Evolutionary conservation across 2,329 filamentous ascomycete species (phyloP), one percentile per base, ranked within the genome.

Genomic region (Sclerotinia nivalis): DNA sequence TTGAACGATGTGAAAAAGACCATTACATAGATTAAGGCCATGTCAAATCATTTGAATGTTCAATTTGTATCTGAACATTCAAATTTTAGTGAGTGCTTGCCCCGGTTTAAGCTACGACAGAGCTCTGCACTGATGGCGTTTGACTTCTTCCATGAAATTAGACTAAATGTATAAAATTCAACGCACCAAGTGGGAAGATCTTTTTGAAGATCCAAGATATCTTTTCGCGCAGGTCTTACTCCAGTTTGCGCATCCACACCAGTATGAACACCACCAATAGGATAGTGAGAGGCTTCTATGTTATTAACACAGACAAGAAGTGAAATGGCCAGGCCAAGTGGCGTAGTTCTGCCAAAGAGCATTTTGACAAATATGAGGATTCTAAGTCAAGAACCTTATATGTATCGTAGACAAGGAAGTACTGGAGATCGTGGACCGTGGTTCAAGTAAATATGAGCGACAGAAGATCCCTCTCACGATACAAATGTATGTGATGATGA

Each of bases 121-220:
- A n/a, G 28, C 31, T 37, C 31, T 62, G 45, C 20, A 34, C 45
- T 50, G 20, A 2, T 50, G 3, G 22, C 1, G 4, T 37, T 50
- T n/a, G 43, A n/a, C 20, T 31, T 20, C 9, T 34, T 52, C 5
- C 3, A 52, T 62, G 13, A 25, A 37, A 34, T n/a, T n/a, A 22
- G 15, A 4, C 28, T 34, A 50, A 22, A 50, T 50, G 8, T 64
- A 37, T 34, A 37, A 49, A 37, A 12, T 20, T 22, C 37, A 45
- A 56, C 50, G 25, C 50, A 72, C 65, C 62, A 73, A 52, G 59
- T 37, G 31, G 68, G 52, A 18, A 47, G 25, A 60, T 72, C 65
- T 12, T 71, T 68, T 50, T 71, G 68, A 28, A 73, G 60, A 22
- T 71, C 70, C 22, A 65, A 28, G 25, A 73, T 73, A 62, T 72